A percentile compares a stretch with the other conserved stretches of the same genome.
Evolutionary conservation across 352 stramenopile species (phyloP).

Genomic region (Phytophthora europaea): DNA sequence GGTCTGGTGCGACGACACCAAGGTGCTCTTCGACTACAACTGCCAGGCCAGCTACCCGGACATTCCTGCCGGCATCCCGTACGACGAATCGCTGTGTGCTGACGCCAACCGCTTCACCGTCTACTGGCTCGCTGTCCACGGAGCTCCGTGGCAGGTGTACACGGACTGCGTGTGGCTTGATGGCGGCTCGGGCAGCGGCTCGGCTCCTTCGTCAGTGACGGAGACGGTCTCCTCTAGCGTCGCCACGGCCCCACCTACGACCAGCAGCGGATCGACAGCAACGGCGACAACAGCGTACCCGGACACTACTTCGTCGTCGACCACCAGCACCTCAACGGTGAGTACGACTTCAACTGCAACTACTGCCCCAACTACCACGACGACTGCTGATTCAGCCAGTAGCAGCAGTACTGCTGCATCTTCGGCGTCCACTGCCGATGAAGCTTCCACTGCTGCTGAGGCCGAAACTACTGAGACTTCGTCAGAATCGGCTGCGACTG

Average conservation of each 20-base stretch:
- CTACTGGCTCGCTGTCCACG: constrained; percentile 64
- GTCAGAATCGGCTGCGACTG: neutral
- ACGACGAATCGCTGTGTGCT: constrained; percentile 52
- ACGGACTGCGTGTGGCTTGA: constrained; percentile 66
- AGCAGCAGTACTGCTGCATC: neutral
- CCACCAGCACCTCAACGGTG: constrained; percentile 4
- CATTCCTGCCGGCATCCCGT: constrained; percentile 44
- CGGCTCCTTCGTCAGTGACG: constrained; percentile 26
- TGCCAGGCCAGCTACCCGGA: constrained; percentile 52
- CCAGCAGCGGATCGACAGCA: constrained; percentile 27
- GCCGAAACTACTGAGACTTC: constrained; percentile 9
- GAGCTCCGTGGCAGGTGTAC: constrained; percentile 64
- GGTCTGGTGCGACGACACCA: constrained; percentile 63
- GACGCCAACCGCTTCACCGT: constrained; percentile 51
- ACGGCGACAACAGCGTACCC: constrained; percentile 38
- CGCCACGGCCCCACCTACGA: constrained; percentile 28
- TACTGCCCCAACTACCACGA: constrained; percentile 1
- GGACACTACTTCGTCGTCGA: constrained; percentile 17
- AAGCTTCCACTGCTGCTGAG: constrained; percentile 7
- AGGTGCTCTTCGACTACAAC: constrained; percentile 55
- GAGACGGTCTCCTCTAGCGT: constrained; percentile 23
- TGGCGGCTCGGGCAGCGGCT: constrained; percentile 20
- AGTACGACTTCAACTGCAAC: constrained; percentile 15
- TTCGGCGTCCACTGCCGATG: constrained; percentile 6
- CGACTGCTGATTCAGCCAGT: neutral